phyloP scores from a whole-genome alignment of 768 basidiomycete species.

The Crassisporium funariophilum region DNA sequence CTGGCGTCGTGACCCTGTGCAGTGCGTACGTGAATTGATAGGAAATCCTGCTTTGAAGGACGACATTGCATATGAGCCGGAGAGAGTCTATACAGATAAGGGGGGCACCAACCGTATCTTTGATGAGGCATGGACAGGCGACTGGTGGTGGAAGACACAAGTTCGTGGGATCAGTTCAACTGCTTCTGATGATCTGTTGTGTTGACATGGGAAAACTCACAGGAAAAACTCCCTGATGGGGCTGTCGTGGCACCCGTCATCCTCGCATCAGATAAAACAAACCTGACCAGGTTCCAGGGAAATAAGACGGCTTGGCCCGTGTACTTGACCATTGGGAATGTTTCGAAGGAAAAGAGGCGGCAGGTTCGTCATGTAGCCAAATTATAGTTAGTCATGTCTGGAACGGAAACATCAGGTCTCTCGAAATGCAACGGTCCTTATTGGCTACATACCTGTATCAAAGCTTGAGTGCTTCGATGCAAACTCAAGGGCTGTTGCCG shows the following conservation, averaged over 20 bases:
- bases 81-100: too few species aligned
- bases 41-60: slow-evolving; percentile 31
- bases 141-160: slow-evolving; percentile 34
- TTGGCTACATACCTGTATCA: slow-evolving; percentile 39
- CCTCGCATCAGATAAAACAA: slow-evolving; percentile 31
- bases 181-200: too few species aligned
- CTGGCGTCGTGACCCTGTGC: slow-evolving; percentile 23
- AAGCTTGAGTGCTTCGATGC: slow-evolving; percentile 35
- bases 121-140: too few species aligned
- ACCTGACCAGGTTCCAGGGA: slow-evolving; percentile 32
- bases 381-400: too few species aligned
- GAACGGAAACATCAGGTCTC: too few species aligned
- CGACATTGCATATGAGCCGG: too few species aligned
- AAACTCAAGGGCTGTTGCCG: too few species aligned
- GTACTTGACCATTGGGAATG: slow-evolving; percentile 42
- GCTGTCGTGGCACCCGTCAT: slow-evolving; percentile 36
- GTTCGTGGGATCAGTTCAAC: too few species aligned
- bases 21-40: slow-evolving; percentile 27
- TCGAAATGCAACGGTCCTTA: slow-evolving; percentile 27
- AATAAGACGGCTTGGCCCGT: slow-evolving; percentile 43
- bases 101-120: background rate
- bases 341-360: slow-evolving; percentile 27
- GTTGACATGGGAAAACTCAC: too few species aligned
- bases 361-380: too few species aligned
- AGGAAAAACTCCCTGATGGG: slow-evolving; percentile 18